phyloP scores from a whole-genome alignment of 306 rosid species.

The Sindora glabra region DNA sequence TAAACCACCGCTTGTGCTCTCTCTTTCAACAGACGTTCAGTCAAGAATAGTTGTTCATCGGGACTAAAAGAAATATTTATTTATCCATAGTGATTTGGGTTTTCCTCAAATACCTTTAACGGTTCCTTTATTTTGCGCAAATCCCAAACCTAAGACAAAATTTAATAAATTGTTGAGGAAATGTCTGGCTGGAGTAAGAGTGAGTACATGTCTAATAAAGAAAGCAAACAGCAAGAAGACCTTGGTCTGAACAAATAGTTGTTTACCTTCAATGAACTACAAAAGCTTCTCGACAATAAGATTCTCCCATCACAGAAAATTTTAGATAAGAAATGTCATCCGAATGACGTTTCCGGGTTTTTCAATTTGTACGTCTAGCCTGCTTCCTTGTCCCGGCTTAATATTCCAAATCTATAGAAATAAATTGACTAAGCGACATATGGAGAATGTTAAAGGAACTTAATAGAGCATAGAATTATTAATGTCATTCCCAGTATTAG shows the following conservation, averaged over 20 bases:
- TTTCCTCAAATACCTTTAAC: conserved; percentile 68
- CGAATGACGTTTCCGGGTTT: conserved; percentile 63
- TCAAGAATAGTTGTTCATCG: conserved; percentile 77
- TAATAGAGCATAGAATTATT: neutral
- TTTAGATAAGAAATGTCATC: conserved; percentile 69
- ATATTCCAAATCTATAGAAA: conserved; percentile 67
- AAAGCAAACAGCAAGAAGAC: conserved; percentile 2
- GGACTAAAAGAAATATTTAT: conserved; percentile 84
- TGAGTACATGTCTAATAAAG: neutral
- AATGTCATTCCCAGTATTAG: neutral
- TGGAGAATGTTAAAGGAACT: conserved; percentile 1
- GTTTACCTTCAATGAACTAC: conserved; percentile 72
- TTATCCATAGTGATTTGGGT: conserved; percentile 85
- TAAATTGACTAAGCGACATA: conserved; percentile 9
- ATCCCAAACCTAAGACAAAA: conserved; percentile 77
- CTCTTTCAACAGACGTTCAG: conserved; percentile 87
- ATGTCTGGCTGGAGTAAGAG: neutral
- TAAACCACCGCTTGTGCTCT: conserved; percentile 75
- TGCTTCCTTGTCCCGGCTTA: conserved; percentile 96
- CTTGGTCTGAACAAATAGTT: neutral
- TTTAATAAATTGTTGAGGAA: conserved; percentile 11
- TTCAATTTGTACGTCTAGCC: conserved; percentile 69
- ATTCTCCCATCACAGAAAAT: conserved; percentile 74
- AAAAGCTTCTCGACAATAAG: conserved; percentile 79
- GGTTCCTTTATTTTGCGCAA: conserved; percentile 70